These are phyloP conservation scores for Dryadomyces quercus-mongolicae DNA, from an alignment of 2,329 filamentous ascomycete genomes.

Conservation along the genomic window DNA sequence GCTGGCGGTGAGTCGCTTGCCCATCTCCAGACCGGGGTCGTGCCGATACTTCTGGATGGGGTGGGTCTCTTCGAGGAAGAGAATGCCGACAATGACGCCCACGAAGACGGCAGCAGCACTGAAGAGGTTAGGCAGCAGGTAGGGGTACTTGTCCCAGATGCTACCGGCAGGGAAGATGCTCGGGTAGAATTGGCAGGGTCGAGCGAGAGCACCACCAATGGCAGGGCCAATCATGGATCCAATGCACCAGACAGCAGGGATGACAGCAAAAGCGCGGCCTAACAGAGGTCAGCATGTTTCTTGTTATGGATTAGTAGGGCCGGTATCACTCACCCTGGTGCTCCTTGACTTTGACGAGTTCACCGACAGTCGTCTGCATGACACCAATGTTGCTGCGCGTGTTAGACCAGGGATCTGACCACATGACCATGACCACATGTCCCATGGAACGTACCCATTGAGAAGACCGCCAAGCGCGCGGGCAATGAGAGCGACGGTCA, in stretches of 20 bases:
- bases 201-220: constrained; percentile 79
- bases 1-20: constrained; percentile 52
- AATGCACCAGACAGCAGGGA: constrained; percentile 97
- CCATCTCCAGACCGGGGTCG: constrained; percentile 66
- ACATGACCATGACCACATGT: neutral
- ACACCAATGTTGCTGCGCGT: constrained; percentile 73
- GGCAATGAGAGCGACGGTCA: constrained; percentile 74
- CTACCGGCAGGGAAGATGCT: constrained; percentile 57
- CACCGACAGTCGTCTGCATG: constrained; percentile 86
- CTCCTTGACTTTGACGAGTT: constrained; percentile 84
- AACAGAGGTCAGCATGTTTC: neutral
- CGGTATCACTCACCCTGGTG: constrained; percentile 60
- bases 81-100: constrained; percentile 64
- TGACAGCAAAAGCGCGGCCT: constrained; percentile 91
- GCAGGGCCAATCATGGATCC: constrained; percentile 89
- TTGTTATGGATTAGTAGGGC: neutral
- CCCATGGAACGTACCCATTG: constrained; percentile 57
- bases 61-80: constrained; percentile 94
- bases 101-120: constrained; percentile 67
- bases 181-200: constrained; percentile 76
- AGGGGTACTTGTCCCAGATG: constrained; percentile 79
- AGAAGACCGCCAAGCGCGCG: constrained; percentile 81
- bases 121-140: constrained; percentile 84
- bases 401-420: constrained; percentile 3
- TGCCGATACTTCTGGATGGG: constrained; percentile 62